These are phyloP conservation scores for Alternaria burnsii DNA, from an alignment of 2,329 filamentous ascomycete species.

Conservation along the genomic window DNA sequence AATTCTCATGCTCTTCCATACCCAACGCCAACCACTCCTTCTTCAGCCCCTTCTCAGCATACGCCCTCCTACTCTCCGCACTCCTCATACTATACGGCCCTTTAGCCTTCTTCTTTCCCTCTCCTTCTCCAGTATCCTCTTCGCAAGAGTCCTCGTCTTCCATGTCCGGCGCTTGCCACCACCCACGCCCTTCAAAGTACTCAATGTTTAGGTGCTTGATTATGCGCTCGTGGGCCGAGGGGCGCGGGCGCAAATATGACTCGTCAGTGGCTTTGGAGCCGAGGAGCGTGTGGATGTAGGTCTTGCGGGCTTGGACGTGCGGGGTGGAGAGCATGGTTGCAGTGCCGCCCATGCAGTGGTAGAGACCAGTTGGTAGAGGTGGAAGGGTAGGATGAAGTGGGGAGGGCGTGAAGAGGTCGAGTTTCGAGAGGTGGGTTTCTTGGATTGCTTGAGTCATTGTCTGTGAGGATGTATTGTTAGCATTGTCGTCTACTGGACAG, in stretches of 20 bases:
- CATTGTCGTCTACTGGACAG: background rate
- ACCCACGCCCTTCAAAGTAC: background rate
- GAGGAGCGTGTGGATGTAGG: slow-evolving; percentile 26
- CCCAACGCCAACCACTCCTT: slow-evolving; percentile 25
- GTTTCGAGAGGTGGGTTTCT: slow-evolving; percentile 36
- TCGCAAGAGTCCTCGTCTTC: background rate
- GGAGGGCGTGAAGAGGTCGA: slow-evolving; percentile 47
- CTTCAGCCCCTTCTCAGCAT: slow-evolving; percentile 26
- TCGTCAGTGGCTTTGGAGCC: slow-evolving; percentile 8
- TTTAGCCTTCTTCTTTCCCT: slow-evolving; percentile 5
- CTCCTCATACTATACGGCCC: slow-evolving; percentile 28
- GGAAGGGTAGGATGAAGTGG: slow-evolving; percentile 35
- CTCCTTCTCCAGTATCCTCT: background rate
- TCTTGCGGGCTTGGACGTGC: slow-evolving; percentile 33
- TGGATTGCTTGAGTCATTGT: slow-evolving; percentile 41
- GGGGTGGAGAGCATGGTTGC: slow-evolving; percentile 36
- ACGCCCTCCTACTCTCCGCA: slow-evolving; percentile 25
- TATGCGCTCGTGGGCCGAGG: slow-evolving; percentile 30
- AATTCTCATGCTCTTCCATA: background rate
- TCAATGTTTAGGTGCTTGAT: slow-evolving; percentile 27
- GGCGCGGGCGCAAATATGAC: slow-evolving; percentile 20
- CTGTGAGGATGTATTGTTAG: slow-evolving; percentile 11
- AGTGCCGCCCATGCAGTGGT: slow-evolving; percentile 27
- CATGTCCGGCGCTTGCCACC: background rate
- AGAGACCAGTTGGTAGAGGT: slow-evolving; percentile 28